These are phyloP conservation scores for Cryoendolithus antarcticus DNA, from an alignment of 2,329 filamentous ascomycete genomes.

Conservation along the genomic window DNA sequence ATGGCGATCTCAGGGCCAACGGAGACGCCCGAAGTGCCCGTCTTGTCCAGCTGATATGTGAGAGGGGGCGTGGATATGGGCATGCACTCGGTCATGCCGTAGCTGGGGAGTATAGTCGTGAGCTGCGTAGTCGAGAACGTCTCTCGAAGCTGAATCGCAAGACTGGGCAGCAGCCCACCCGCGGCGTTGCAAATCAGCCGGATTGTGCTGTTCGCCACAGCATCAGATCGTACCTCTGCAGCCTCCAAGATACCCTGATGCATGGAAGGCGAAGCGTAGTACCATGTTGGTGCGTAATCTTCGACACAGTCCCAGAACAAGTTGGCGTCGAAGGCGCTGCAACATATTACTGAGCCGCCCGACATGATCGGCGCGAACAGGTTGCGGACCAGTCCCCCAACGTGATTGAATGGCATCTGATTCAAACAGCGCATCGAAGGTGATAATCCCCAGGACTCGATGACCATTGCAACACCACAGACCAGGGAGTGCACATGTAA, in stretches of 20 bases:
- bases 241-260: conserved; percentile 42
- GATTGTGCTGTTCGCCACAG: conserved; percentile 33
- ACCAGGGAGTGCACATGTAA: conserved; percentile 40
- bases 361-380: conserved; percentile 44
- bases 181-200: conserved; percentile 44
- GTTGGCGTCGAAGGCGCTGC: conserved; percentile 41
- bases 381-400: conserved; percentile 42
- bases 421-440: conserved; percentile 41
- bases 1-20: conserved; percentile 42
- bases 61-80: conserved; percentile 44
- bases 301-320: conserved; percentile 45
- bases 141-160: conserved; percentile 37
- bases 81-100: conserved; percentile 51
- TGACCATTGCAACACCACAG: conserved; percentile 39
- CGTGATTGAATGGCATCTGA: conserved; percentile 48
- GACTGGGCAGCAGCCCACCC: conserved; percentile 39
- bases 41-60: conserved; percentile 39
- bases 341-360: conserved; percentile 43
- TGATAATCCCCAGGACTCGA: conserved; percentile 42
- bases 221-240: conserved; percentile 27
- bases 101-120: conserved; percentile 39
- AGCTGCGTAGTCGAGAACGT: conserved; percentile 29
- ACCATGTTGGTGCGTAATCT: conserved; percentile 40
- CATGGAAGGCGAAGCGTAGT: conserved; percentile 47
- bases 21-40: conserved; percentile 41